Evolutionary conservation across 495 filamentous ascomycete species (phyloP).

Genomic region (Pyrenopolyporus hunteri): DNA sequence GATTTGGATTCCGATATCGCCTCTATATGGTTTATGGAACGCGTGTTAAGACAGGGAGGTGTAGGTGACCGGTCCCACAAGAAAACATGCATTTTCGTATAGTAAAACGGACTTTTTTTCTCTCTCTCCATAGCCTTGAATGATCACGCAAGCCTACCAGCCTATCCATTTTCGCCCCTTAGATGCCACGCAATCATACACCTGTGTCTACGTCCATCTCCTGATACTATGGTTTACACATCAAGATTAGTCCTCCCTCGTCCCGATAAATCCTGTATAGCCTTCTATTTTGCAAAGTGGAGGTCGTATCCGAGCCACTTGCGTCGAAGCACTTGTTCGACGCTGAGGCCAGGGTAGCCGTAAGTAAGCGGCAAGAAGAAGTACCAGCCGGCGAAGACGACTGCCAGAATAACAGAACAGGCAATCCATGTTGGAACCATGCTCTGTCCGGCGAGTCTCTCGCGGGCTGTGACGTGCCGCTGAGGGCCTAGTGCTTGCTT

Average conservation of each 20-base stretch:
- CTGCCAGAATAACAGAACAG: conserved; percentile 66
- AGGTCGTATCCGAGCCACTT: conserved; percentile 98
- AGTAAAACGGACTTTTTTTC: conserved; percentile 27
- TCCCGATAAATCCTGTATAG: neutral
- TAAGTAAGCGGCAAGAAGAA: conserved; percentile 97
- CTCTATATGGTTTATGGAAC: conserved; percentile 24
- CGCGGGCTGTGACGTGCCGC: conserved; percentile 71
- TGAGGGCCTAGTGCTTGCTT: conserved; percentile 50
- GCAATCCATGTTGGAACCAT: conserved; percentile 81
- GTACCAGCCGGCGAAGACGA: conserved; percentile 79
- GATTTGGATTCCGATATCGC: conserved; percentile 13
- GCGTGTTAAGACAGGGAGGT: conserved; percentile 13
- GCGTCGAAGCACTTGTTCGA: conserved; percentile 78
- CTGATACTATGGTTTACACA: conserved; percentile 25
- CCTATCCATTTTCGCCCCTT: conserved; percentile 35
- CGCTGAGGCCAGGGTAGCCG: conserved; percentile 87
- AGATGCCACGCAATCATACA: conserved; percentile 31
- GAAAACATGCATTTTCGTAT: conserved; percentile 10
- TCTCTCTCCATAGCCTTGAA: conserved; percentile 8
- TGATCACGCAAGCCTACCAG: conserved; percentile 17
- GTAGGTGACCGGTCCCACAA: neutral
- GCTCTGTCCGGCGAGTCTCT: conserved; percentile 81
- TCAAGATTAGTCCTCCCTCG: conserved; percentile 13
- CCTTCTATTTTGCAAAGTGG: conserved; percentile 91
- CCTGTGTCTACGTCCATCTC: conserved; percentile 8